Conservation (phyloP, 805 yeast genomes). For the Ogataea pignaliae region DNA sequence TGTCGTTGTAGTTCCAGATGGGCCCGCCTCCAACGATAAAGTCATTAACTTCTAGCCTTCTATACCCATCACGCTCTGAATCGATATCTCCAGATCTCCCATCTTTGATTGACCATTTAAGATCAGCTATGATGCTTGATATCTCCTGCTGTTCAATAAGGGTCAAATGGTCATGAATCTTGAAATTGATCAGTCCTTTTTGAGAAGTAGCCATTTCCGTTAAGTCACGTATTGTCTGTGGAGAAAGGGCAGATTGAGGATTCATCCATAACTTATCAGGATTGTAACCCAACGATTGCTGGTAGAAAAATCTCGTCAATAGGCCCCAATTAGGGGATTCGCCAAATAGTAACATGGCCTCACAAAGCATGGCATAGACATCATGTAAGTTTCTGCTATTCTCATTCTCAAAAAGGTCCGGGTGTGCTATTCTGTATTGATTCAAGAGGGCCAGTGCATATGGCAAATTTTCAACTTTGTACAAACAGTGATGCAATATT, state of each 20-base stretch:
- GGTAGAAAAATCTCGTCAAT: slow-evolving; percentile 15
- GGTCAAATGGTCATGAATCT: no score
- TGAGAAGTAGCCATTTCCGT: not conserved
- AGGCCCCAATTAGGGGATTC: slow-evolving; percentile 15
- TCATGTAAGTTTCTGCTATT: not conserved
- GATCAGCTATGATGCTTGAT: no score
- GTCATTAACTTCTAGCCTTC: slow-evolving; percentile 5
- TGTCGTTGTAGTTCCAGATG: slow-evolving; percentile 11
- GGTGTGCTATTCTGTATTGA: slow-evolving; percentile 4
- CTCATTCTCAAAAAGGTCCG: slow-evolving; percentile 1
- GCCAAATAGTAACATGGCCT: slow-evolving; percentile 12
- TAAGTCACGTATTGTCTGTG: not conserved
- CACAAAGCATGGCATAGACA: slow-evolving; percentile 10
- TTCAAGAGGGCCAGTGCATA: slow-evolving; percentile 17
- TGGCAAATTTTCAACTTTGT: slow-evolving; percentile 11
- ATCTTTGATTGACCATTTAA: no score
- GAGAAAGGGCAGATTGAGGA: not conserved
- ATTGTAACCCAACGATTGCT: slow-evolving; percentile 7
- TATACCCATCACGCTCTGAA: not conserved
- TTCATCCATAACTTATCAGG: not conserved
- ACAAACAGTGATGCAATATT: no score
- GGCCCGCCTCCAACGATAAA: slow-evolving; percentile 17
- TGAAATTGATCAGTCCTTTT: no score
- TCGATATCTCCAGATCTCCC: not conserved
- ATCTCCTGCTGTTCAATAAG: no score